Conservation (phyloP, 371 early-diverging fungal species). For the Nosema muscidifuracis region DNA sequence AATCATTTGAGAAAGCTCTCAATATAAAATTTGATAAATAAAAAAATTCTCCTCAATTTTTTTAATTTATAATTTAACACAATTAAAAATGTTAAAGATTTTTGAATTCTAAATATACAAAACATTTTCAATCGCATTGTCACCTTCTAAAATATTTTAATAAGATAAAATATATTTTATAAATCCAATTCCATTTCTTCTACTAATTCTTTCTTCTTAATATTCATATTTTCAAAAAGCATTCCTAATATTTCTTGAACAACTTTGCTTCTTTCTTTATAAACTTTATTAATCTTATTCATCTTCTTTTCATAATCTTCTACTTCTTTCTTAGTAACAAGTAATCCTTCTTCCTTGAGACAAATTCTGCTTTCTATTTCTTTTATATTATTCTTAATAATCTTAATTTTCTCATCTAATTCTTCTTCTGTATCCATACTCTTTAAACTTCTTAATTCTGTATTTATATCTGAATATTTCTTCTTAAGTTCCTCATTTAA, state of each 20-base stretch:
- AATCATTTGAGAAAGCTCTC: constrained; percentile 41
- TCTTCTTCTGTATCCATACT: constrained; percentile 41
- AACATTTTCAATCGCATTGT: too few species aligned
- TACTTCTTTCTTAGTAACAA: constrained; percentile 44
- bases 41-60: too few species aligned
- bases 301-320: constrained; percentile 25
- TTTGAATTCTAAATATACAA: too few species aligned
- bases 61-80: too few species aligned
- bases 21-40: constrained; percentile 32
- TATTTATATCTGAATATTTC: constrained; percentile 6
- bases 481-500: constrained; percentile 7
- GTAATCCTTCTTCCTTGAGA: background rate
- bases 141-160: too few species aligned
- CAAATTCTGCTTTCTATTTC: background rate
- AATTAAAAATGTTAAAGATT: too few species aligned
- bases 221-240: constrained; percentile 50
- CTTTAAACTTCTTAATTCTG: constrained; percentile 17
- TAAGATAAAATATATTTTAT: too few species aligned
- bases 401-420: constrained; percentile 30
- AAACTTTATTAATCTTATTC: constrained; percentile 13
- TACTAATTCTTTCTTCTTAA: constrained; percentile 45
- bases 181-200: constrained; percentile 58
- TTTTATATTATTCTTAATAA: constrained; percentile 3
- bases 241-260: constrained; percentile 47
- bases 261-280: constrained; percentile 38